A percentile compares a stretch with the other conserved stretches of the same genome.
Evolutionary conservation across 345 rosid genomes (phyloP).

Genomic region (Clarkia xantiana): DNA sequence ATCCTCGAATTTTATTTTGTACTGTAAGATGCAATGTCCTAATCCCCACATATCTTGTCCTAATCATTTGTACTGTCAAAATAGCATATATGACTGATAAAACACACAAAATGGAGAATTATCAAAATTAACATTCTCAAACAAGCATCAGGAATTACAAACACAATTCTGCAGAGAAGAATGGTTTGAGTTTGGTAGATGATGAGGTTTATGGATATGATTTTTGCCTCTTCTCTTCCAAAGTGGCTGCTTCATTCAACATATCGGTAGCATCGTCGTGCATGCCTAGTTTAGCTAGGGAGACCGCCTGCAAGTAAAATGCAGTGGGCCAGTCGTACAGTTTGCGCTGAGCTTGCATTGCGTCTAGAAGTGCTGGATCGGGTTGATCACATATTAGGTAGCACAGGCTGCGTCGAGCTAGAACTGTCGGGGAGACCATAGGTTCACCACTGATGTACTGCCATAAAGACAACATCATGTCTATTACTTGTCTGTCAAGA

Average conservation of each 20-base stretch:
- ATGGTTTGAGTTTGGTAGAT: background rate
- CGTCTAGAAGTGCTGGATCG: conserved; percentile 81
- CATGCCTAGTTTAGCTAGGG: conserved; percentile 91
- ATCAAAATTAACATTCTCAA: no score
- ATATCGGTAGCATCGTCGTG: conserved; percentile 81
- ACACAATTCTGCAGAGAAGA: background rate
- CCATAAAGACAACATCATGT: conserved; percentile 1
- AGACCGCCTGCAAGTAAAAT: conserved; percentile 94
- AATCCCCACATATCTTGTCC: no score
- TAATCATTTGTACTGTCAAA: no score
- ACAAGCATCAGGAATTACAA: no score
- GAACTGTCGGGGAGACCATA: conserved; percentile 85
- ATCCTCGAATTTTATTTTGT: no score
- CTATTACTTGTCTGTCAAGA: no score
- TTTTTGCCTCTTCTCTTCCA: conserved; percentile 84
- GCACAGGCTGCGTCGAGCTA: conserved; percentile 86
- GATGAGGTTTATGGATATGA: conserved; percentile 42
- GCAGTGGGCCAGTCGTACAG: conserved; percentile 87
- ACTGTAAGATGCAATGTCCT: no score
- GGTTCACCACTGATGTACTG: conserved; percentile 84
- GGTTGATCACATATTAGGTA: conserved; percentile 78
- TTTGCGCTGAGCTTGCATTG: conserved; percentile 89
- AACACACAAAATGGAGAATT: no score
- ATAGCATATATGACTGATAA: no score
- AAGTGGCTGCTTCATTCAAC: conserved; percentile 78